phyloP scores from a whole-genome alignment of 495 filamentous ascomycete genomes.

The Podospora tetraspora region DNA sequence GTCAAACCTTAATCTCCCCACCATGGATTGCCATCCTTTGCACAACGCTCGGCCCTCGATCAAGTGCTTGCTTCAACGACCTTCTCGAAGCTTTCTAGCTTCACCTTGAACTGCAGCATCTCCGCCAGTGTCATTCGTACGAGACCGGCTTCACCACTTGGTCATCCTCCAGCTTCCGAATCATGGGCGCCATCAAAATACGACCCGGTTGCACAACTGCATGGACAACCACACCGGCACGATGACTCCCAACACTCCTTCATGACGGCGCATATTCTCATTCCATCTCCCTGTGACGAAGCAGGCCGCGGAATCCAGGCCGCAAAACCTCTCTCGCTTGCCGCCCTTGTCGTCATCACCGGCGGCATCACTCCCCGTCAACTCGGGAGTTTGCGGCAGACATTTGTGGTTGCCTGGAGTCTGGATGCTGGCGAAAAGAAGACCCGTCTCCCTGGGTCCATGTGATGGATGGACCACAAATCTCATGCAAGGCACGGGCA shows the following conservation, averaged over 20 bases:
- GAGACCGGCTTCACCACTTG: not conserved
- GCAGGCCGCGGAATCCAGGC: not conserved
- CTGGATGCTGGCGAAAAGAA: not conserved
- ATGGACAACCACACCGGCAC: too few relatives aligned
- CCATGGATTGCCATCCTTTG: not conserved
- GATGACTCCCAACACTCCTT: not conserved
- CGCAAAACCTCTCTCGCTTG: not conserved
- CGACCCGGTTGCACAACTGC: not conserved
- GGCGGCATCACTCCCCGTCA: not conserved
- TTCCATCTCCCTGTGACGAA: not conserved
- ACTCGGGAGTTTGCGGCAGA: not conserved
- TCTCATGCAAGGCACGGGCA: not conserved
- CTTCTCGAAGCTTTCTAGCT: slow-evolving; percentile 17
- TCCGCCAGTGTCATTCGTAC: not conserved
- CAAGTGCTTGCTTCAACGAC: slow-evolving; percentile 14
- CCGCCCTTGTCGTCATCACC: not conserved
- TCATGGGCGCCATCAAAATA: not conserved
- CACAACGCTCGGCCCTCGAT: slow-evolving; percentile 5
- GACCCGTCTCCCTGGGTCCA: not conserved
- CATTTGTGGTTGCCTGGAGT: not conserved
- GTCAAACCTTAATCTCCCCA: not conserved
- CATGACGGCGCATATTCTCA: not conserved
- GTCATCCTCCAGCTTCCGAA: not conserved
- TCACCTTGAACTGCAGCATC: not conserved
- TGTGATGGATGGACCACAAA: not conserved